phyloP scores from a whole-genome alignment of 2,329 filamentous ascomycete genomes.

The Fusarium foetens region DNA sequence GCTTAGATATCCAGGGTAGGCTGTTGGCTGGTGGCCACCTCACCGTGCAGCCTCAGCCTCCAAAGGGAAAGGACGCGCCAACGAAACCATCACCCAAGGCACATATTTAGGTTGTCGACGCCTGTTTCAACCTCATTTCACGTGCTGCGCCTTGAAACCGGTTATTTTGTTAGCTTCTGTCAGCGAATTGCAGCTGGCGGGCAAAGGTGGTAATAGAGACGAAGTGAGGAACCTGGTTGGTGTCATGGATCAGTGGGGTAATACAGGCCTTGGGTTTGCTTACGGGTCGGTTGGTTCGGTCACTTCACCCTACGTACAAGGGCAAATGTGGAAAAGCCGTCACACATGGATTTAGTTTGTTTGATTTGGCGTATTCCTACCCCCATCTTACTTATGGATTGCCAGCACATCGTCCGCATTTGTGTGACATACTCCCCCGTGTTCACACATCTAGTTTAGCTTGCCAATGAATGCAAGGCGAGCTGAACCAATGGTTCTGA shows the following conservation, averaged over 20 bases:
- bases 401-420: background rate
- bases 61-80: background rate
- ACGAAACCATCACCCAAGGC: background rate
- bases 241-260: rapidly evolving
- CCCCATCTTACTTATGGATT: rapidly evolving
- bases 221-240: rapidly evolving
- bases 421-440: background rate
- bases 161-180: background rate
- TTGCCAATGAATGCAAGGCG: too few relatives aligned
- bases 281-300: rapidly evolving
- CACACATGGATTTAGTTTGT: rapidly evolving
- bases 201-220: rapidly evolving
- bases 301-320: background rate
- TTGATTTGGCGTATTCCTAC: rapidly evolving
- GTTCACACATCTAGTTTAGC: rapidly evolving
- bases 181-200: rapidly evolving
- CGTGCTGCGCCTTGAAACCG: background rate
- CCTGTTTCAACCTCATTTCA: background rate
- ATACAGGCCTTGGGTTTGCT: background rate
- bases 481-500: rapidly evolving
- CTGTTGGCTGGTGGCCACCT: background rate
- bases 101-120: background rate
- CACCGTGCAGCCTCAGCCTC: background rate
- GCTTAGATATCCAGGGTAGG: background rate
- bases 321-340: rapidly evolving